Base-by-base conservation (phyloP, 2,329 filamentous ascomycete species). In the Botryotinia calthae region DNA sequence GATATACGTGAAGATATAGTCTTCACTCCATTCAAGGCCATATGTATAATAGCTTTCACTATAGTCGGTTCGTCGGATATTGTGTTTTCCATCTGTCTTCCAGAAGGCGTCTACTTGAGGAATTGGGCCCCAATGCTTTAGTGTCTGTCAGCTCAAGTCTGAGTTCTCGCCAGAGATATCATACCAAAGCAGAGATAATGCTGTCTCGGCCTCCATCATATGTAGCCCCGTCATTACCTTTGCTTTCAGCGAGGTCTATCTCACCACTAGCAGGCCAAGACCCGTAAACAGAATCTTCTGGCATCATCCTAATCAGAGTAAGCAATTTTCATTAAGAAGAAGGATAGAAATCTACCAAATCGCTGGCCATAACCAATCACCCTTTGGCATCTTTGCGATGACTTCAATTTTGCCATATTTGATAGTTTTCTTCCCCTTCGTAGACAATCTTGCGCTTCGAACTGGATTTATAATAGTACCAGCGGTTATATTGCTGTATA, bases 321-420 rank as follows among this genome's bases (percentile, higher is more conserved):
- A 64, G 63, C 22, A 58, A 10, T 34, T 48, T 34, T 18, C 14
- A 31, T 22, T 16, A 9, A 4, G 40, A 40, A 9, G 0, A 7
- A 14, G 20, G 8, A 2, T 44, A 66, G 22, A 51, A 73, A 64
- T 61, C 44, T 71, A 70, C 77, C 77, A 78, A 58, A 85, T 84
- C 2, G 82, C 82, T 44, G 84, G 86, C 86, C 86, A 88, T 37
- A 88, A 78, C 87, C 87, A 88, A 77, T 88, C 85, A 7, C 87
- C 86, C 48, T 79, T 79, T 10, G 87, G 86, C 76, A 88, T 78
- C 73, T 86, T 85, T 28, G 87, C 87, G 5, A 84, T 82, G 12
- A 89, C 85, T 76, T 89, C 87, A 46, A 88, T 83, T 62, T 83
- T 81, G 1, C 86, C 86, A 76, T 87, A 87, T 56, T 78, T 81